Base-by-base conservation (phyloP, 768 basidiomycete species). In the Butyriboletus loyo region DNA sequence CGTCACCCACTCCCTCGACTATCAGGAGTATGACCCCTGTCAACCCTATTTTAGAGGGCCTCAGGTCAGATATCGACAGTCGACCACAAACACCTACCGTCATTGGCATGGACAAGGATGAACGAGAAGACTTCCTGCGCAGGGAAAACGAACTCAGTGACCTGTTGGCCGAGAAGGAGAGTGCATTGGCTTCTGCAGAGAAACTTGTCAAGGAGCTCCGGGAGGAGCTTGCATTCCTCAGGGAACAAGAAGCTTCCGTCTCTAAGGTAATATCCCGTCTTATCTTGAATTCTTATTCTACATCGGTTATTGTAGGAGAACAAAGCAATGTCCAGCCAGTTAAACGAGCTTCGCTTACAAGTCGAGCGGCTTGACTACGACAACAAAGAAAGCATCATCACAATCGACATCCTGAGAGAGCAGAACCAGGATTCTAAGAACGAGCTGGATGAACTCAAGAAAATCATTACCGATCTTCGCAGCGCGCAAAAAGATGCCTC, bases 71-170 rank as follows among this genome's bases (percentile, higher is more conserved):
- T 35, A 65, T 88, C 35, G 86, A 89, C 52, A 92, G 89, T 65
- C 76, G 97, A 50, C 94, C 96, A 24, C 89, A 91, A 66, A 98
- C 97, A 15, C 97, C 96, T 14, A 91, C 90, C 7, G 88, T 88
- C 37, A 78, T 89, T 49, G 85, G 86, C 21, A 68, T 98, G 59
- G 95, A 97, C 58, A 93, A 94, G 75, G 97, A 98, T 63, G 97
- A 99, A 73, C 77, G 95, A 53, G 97, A 99, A 59, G 97, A 98
- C 47, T 99, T 98, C 80, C 72, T 99, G 71, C 85, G 84, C 67
- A 73, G 97, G 55, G 97, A 99, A 79, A 98, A 98, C 61, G 97
- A 99, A 70, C 77, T 99, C 50, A 95, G 86, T 55, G 97, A 99
- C 70, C 78, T 85, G 59, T 77, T 99, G 39, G 91, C 92, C 4